phyloP scores from a whole-genome alignment of 2,329 filamentous ascomycete species.

The Cercospora sesami region DNA sequence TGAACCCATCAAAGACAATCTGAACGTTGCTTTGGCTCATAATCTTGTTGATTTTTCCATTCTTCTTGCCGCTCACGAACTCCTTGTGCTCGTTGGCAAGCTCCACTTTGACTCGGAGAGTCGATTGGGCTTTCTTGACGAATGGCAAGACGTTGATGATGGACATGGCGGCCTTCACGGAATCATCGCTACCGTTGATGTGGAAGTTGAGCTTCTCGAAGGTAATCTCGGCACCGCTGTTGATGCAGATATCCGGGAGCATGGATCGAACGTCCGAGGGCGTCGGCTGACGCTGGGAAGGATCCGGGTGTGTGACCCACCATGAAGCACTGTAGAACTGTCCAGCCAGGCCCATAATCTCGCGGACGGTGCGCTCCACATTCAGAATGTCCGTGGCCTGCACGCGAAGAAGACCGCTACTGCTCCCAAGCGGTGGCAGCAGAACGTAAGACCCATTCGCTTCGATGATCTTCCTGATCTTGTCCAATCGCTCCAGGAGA shows the following conservation, averaged over 20 bases:
- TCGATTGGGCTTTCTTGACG: conserved; percentile 80
- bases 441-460: conserved; percentile 93
- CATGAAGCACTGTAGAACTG: conserved; percentile 98
- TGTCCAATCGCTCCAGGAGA: conserved; percentile 84
- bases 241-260: conserved; percentile 92
- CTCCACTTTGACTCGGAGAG: conserved; percentile 97
- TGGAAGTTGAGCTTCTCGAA: conserved; percentile 94
- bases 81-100: conserved; percentile 99
- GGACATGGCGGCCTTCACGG: conserved; percentile 90
- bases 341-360: conserved; percentile 91
- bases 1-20: conserved; percentile 98
- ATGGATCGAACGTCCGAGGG: conserved; percentile 78
- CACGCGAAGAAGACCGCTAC: conserved; percentile 80
- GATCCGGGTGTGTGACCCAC: conserved; percentile 82
- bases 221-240: conserved; percentile 89
- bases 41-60: conserved; percentile 99
- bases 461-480: conserved; percentile 97
- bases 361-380: conserved; percentile 89
- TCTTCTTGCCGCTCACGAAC: conserved; percentile 99
- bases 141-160: conserved; percentile 92
- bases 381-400: conserved; percentile 92
- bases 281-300: conserved; percentile 61
- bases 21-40: conserved; percentile 99
- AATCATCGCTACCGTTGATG: conserved; percentile 92
- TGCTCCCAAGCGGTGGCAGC: conserved; percentile 82